Percentiles rank a stretch among this genome's conserved stretches.
Evolutionary conservation across 768 basidiomycete species (phyloP).

Genomic region (Xanthoconium purpureum): DNA sequence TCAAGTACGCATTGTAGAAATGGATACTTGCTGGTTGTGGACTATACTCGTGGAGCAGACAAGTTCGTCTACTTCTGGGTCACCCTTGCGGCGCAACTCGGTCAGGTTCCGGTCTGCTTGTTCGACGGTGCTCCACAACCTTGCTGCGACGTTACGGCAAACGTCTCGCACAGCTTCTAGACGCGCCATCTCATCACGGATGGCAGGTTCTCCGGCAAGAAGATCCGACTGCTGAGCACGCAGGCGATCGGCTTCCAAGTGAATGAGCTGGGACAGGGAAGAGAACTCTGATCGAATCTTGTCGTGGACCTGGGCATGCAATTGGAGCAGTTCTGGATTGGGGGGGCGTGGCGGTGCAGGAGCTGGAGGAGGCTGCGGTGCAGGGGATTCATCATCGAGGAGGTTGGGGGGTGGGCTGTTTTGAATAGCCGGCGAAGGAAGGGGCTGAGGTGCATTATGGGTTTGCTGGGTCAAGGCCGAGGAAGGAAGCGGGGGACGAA

Average conservation of each 20-base stretch:
- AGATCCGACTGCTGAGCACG: constrained; percentile 83
- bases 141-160: constrained; percentile 72
- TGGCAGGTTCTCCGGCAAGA: constrained; percentile 85
- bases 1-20: background rate
- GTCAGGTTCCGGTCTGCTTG: constrained; percentile 70
- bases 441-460: constrained; percentile 15
- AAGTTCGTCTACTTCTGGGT: constrained; percentile 94
- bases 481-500: constrained; percentile 14
- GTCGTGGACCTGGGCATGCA: constrained; percentile 74
- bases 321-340: constrained; percentile 81
- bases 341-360: constrained; percentile 76
- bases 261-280: constrained; percentile 62
- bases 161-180: constrained; percentile 92
- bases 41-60: constrained; percentile 95
- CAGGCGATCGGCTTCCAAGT: constrained; percentile 68
- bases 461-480: constrained; percentile 25
- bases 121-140: constrained; percentile 59
- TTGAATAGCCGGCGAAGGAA: constrained; percentile 17
- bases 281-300: constrained; percentile 71
- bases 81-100: constrained; percentile 79
- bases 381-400: constrained; percentile 56
- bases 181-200: constrained; percentile 93
- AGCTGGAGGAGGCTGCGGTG: constrained; percentile 27
- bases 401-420: constrained; percentile 46
- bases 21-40: constrained; percentile 76